These are phyloP conservation scores for Venturia aucupariae DNA, from an alignment of 2,329 filamentous ascomycete species.

Conservation along the genomic window DNA sequence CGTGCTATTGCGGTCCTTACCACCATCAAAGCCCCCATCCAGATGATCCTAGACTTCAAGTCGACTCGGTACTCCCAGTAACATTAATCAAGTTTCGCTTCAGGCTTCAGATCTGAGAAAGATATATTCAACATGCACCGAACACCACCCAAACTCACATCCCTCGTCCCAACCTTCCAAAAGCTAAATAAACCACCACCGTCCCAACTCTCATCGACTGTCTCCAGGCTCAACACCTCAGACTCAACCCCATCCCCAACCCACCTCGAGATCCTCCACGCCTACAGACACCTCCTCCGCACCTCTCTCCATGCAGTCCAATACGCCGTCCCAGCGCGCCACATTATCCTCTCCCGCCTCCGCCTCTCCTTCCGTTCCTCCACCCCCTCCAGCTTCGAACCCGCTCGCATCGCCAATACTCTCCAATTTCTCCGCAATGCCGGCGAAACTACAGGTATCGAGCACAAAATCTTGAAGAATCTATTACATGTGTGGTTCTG, in stretches of 20 bases:
- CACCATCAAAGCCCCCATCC: too few relatives aligned
- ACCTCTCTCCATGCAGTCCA: slow-evolving; percentile 60
- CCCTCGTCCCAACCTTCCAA: not conserved
- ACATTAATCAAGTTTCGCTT: too few relatives aligned
- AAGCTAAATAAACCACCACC: not conserved
- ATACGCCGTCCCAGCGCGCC: slow-evolving; percentile 60
- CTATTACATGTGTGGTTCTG: slow-evolving; percentile 42
- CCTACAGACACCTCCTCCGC: slow-evolving; percentile 63
- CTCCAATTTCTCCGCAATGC: slow-evolving; percentile 62
- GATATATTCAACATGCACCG: not conserved
- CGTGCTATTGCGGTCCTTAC: too few relatives aligned
- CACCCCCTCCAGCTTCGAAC: slow-evolving; percentile 24
- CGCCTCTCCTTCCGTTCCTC: slow-evolving; percentile 32
- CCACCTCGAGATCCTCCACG: slow-evolving; percentile 39
- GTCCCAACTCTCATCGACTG: too few relatives aligned
- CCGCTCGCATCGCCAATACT: slow-evolving; percentile 51
- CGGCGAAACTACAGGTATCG: slow-evolving; percentile 52
- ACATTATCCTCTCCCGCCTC: slow-evolving; percentile 45
- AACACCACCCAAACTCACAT: not conserved
- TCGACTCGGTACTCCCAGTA: not conserved
- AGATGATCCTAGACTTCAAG: too few relatives aligned
- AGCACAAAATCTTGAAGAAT: slow-evolving; percentile 65
- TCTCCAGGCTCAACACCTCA: not conserved
- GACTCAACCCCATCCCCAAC: not conserved
- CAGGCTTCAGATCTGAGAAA: too few relatives aligned